Evolutionary conservation across 2,329 filamentous ascomycete genomes (phyloP), one percentile per base, ranked within the genome.

Genomic region (Ceratocystis variospora): DNA sequence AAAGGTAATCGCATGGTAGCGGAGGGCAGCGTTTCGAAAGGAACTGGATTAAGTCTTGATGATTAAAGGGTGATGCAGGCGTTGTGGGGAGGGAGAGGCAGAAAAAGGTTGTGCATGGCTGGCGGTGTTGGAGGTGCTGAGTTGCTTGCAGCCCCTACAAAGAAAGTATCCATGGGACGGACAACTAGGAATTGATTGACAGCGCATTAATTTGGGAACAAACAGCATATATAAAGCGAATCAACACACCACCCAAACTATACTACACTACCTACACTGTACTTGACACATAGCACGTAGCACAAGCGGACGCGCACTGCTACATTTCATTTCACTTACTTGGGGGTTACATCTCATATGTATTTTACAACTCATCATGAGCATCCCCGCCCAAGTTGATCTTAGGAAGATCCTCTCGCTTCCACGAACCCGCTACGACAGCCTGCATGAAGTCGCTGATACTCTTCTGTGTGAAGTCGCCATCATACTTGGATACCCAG

Each of bases 391-490:
- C 76, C 41, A 87, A 73, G 55, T 89, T 71, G 1, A 80, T 82
- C 67, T 83, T 81, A 0, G 89, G 88, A 53, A 94, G 74, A 77
- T 86, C 89, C 71, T 85, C 81, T 80, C 93, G 96, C 68, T 82
- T 77, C 1, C 90, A 88, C 73, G 97, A 93, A 64, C 92, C 90
- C 80, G 99, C 82, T 46, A 90, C 86, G 69, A 97, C 90, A n/a
- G 84, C 81, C 72, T 99, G 94, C 68, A 99, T 84, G 90, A 93
- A 99, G 69, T 79, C 78, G 77, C 96, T 90, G 37, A 99, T 78
- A 31, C 81, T 82, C 65, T 82, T 79, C 28, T 80, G 73, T 65
- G 82, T 83, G 57, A 85, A 85, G 55, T 82, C 77, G 2, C 81
- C 84, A 61, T 83, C 77, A 74, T 89, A 94, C 67, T 82, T 83